Conservation (phyloP, 192 early-diverging fungal genomes). For the Backusella psychrophila region DNA sequence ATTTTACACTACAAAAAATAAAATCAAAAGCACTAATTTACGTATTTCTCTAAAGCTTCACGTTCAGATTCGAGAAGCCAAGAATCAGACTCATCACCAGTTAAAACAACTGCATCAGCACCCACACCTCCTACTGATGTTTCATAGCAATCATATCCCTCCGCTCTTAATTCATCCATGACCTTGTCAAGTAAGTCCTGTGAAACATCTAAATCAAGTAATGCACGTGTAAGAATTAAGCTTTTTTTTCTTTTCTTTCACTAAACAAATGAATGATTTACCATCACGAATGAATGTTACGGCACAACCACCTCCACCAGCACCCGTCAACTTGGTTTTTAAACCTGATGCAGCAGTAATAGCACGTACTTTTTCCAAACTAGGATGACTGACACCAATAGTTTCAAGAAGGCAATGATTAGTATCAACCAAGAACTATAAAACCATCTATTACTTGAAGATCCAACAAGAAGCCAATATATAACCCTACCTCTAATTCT, state of each 20-base stretch:
- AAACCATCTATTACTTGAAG: neutral
- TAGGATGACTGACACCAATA: slow-evolving; percentile 81
- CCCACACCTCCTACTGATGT: slow-evolving; percentile 71
- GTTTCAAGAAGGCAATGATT: slow-evolving; percentile 83
- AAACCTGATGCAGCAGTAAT: slow-evolving; percentile 62
- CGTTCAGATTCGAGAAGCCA: slow-evolving; percentile 16
- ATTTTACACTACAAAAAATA: neutral
- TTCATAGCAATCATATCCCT: slow-evolving; percentile 72
- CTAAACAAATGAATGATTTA: slow-evolving; percentile 23
- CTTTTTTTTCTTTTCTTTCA: neutral
- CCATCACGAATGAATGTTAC: slow-evolving; percentile 72
- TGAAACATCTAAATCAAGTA: slow-evolving; percentile 32
- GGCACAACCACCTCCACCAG: slow-evolving; percentile 96
- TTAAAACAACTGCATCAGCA: slow-evolving; percentile 38
- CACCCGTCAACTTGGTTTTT: slow-evolving; percentile 91
- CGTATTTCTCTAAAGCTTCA: slow-evolving; percentile 9
- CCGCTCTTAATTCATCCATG: slow-evolving; percentile 43
- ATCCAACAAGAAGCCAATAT: neutral
- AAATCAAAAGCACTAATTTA: neutral
- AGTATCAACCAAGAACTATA: slow-evolving; percentile 72
- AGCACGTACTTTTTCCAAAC: slow-evolving; percentile 73
- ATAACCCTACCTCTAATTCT: slow-evolving; percentile 27
- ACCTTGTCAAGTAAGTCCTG: slow-evolving; percentile 43
- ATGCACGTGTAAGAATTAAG: neutral
- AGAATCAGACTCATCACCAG: slow-evolving; percentile 6